Evolutionary conservation across 345 rosid genomes (phyloP), one percentile per base, ranked within the genome.

Genomic region (Lepidium sativum): DNA sequence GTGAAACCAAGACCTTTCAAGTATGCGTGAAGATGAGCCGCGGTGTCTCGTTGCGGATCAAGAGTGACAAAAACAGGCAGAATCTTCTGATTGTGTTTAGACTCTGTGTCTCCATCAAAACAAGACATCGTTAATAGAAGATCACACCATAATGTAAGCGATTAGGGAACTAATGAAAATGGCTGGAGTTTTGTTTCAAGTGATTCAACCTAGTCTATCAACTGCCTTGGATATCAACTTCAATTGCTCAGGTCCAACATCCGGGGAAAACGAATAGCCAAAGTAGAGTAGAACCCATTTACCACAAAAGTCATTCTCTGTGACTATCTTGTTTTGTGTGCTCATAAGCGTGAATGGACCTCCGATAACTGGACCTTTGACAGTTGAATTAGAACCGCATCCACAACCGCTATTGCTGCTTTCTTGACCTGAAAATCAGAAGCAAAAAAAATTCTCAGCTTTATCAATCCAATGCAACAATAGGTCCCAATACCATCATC

Each of bases 191-290:
- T 25, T 12, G 58, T 57, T 40, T 6, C 21, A 63, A 68, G 69
- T 55, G 59, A 61, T 10, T 77, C 72, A 61, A 94, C 99, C 99
- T 81, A 90, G 50, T 51, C 33, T 70, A 59, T 82, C 82, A 53
- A 83, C 60, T 31, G 92, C 85, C 73, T 79, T 78, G 33, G 91
- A 81, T 78, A 94, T 77, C 54, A 82, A 73, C 65, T 70, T 71
- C 17, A 88, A 48, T 65, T 94, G 96, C 57, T 83, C 95, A 0
- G 96, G 99, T 33, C 99, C 95, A 64, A 82, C 76, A 85, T 88
- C 97, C 31, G 99, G 99, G 27, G 97, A 88, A 64, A 79, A 90
- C 18, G 99, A 85, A 70, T 90, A 90, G 15, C 99, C 99, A 42
- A 94, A 94, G 83, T 86, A 83, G 37, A 94, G 75, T 40, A 90